Base-by-base conservation (phyloP, 495 filamentous ascomycete species). In the Bombardia bombarda region DNA sequence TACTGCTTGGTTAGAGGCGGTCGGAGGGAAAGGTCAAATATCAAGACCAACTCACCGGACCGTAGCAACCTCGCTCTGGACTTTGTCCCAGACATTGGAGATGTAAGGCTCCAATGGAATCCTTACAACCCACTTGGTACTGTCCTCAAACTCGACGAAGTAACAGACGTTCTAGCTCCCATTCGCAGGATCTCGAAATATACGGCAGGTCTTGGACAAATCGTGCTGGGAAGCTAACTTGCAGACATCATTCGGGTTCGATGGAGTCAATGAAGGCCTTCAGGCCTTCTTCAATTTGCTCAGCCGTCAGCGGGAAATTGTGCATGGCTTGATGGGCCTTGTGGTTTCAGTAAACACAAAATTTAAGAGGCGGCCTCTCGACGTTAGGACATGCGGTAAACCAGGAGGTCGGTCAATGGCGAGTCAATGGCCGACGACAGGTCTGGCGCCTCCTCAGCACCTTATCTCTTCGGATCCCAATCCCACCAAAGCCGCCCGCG, bases 1-100 rank as follows among this genome's bases (percentile, higher is more conserved):
- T 45, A 38, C 25, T 38, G 26, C 33, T 45, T 17, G 42, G 33
- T 38, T 45, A 45, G 42, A 38, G 23, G 23, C 19, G 35, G 32
- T 32, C 42, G 22, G 32, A 37, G 21, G 26, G 21, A 23, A 38
- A 31, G 22, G 34, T n/a, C n/a, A n/a, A n/a, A 38, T 31, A 45
- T 21, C n/a, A 37, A 38, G 20, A 32, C 32, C 25, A 30, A 38
- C 42, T 45, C 35, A 38, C 42, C 42, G 43, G 24, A 40, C 28
- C 6, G 43, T 40, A 40, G 43, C 43, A 32, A 46, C 43, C 28
- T 46, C 36, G 43, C 43, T 46, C 33, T 46, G 26, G 21, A 46
- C 43, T 46, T 46, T 46, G 28, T 39, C 43, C 43, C 36, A 46
- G 35, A 46, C 36, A 46, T 46, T 46, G 36, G n/a, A 46, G 22